Evolutionary conservation across 2,329 filamentous ascomycete genomes (phyloP).

Genomic region (Nemania sp.): DNA sequence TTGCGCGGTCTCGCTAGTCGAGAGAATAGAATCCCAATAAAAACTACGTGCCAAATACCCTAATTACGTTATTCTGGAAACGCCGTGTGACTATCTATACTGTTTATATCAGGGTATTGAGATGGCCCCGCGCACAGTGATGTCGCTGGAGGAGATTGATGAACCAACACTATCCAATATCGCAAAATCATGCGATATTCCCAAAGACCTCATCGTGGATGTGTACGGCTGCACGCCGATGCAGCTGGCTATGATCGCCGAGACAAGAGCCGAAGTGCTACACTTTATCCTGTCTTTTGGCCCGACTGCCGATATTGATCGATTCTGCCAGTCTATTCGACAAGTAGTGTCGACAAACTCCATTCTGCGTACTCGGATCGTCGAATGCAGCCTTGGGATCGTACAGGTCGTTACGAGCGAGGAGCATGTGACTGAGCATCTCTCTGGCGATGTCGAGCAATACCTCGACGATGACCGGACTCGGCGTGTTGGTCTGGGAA

Average conservation of each 20-base stretch:
- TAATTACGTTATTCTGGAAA: neutral
- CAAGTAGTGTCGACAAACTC: slow-evolving; percentile 19
- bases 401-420: slow-evolving; percentile 24
- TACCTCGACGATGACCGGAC: neutral
- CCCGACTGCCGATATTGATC: slow-evolving; percentile 7
- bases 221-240: slow-evolving; percentile 27
- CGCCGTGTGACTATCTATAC: too few species aligned
- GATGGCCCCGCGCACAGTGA: neutral
- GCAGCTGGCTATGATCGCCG: slow-evolving; percentile 19
- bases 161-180: slow-evolving; percentile 8
- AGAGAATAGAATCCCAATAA: neutral
- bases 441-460: neutral
- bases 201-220: slow-evolving; percentile 15
- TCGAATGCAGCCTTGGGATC: slow-evolving; percentile 15
- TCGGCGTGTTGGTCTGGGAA: slow-evolving; percentile 8
- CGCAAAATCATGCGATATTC: slow-evolving; percentile 15
- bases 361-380: slow-evolving; percentile 25
- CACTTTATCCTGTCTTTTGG: slow-evolving; percentile 10
- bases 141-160: slow-evolving; percentile 13
- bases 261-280: slow-evolving; percentile 10
- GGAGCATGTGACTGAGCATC: slow-evolving; percentile 7
- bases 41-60: neutral
- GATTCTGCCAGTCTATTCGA: slow-evolving; percentile 19
- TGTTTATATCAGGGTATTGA: neutral
- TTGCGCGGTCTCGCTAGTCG: neutral